phyloP scores from a whole-genome alignment of 306 rosid genomes.

The Sindora glabra region DNA sequence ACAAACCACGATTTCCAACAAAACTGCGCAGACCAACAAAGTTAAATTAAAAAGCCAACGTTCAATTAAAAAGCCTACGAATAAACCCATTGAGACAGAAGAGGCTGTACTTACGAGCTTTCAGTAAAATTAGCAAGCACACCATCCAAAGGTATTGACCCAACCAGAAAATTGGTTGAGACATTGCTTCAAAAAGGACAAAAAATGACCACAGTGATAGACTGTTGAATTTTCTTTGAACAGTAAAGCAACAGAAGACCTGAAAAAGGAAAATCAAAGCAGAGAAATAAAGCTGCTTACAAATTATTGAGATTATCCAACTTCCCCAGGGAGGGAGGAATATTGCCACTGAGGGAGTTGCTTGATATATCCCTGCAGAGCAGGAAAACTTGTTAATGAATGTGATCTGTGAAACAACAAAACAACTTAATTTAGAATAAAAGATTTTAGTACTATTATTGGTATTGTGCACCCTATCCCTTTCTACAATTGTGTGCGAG shows the following conservation, averaged over 20 bases:
- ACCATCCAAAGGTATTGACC: slow-evolving; percentile 84
- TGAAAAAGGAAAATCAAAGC: neutral
- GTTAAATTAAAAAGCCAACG: too few species aligned
- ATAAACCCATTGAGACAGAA: too few species aligned
- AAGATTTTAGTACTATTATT: neutral
- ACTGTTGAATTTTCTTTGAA: neutral
- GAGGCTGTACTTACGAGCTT: slow-evolving; percentile 68
- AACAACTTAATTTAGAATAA: slow-evolving; percentile 1
- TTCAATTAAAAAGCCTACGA: too few species aligned
- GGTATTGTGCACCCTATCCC: neutral
- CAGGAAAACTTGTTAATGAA: slow-evolving; percentile 15
- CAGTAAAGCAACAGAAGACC: neutral
- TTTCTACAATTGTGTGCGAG: neutral
- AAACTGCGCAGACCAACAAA: too few species aligned
- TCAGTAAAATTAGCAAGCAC: slow-evolving; percentile 61
- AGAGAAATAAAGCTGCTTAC: slow-evolving; percentile 44
- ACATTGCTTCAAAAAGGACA: slow-evolving; percentile 52
- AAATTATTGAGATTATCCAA: slow-evolving; percentile 54
- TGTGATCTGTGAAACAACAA: slow-evolving; percentile 10
- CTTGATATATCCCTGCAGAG: slow-evolving; percentile 84
- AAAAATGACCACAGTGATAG: slow-evolving; percentile 12
- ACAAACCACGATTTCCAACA: slow-evolving; percentile 89
- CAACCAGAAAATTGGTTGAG: slow-evolving; percentile 91
- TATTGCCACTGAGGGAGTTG: slow-evolving; percentile 77
- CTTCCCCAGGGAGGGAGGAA: slow-evolving; percentile 76